These are phyloP conservation scores for Chalaropsis ovoidea DNA, from an alignment of 2,329 filamentous ascomycete genomes.

Conservation along the genomic window DNA sequence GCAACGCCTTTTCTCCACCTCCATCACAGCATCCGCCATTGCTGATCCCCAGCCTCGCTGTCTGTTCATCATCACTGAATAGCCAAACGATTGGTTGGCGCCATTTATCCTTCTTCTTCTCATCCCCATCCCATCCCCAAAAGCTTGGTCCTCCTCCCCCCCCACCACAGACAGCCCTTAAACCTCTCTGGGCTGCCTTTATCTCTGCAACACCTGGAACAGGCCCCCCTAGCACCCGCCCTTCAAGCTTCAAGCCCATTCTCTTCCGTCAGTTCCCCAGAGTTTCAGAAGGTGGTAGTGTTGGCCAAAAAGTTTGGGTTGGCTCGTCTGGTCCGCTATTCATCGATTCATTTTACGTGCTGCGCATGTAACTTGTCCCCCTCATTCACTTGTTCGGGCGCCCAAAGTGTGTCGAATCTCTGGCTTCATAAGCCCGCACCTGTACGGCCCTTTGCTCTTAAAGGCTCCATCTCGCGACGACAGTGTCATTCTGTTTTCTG, in stretches of 20 bases:
- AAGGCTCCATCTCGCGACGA: background rate
- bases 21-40: background rate
- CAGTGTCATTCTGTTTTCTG: slow-evolving; percentile 2
- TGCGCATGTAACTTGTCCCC: slow-evolving; percentile 1
- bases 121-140: background rate
- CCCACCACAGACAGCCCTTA: slow-evolving; percentile 1
- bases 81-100: background rate
- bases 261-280: slow-evolving; percentile 2
- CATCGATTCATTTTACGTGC: background rate
- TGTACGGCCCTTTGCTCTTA: background rate
- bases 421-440: background rate
- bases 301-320: background rate
- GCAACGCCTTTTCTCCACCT: no score
- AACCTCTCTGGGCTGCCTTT: background rate
- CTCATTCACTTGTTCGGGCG: slow-evolving; percentile 1
- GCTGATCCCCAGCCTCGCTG: background rate
- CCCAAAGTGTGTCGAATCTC: background rate
- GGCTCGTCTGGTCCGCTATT: background rate
- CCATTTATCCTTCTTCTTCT: background rate
- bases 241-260: background rate
- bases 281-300: slow-evolving; percentile 20
- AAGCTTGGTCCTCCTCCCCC: slow-evolving; percentile 12
- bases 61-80: no score
- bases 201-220: background rate
- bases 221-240: background rate